phyloP scores from a whole-genome alignment of 768 basidiomycete genomes.

The Hygrocybe coccinea region DNA sequence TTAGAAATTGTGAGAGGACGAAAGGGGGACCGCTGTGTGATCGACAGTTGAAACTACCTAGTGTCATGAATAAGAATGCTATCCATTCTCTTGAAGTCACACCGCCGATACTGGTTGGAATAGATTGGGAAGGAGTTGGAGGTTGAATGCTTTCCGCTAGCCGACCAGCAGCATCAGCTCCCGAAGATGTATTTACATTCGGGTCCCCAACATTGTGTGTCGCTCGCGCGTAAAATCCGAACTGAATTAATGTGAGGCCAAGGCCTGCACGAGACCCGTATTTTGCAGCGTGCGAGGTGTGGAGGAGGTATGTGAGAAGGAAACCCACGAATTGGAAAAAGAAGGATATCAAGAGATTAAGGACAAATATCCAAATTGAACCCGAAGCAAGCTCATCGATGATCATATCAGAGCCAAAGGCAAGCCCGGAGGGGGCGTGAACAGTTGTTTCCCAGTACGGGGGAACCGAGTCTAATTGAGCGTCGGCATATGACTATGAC shows the following conservation, averaged over 20 bases:
- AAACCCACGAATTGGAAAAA: slow-evolving; percentile 98
- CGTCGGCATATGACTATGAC: slow-evolving; percentile 74
- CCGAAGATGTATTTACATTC: no score
- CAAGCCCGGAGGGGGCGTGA: slow-evolving; percentile 62
- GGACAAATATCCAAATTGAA: slow-evolving; percentile 63
- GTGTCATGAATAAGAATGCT: slow-evolving; percentile 85
- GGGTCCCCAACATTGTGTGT: slow-evolving; percentile 25
- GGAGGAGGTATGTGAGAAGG: slow-evolving; percentile 87
- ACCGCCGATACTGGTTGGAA: slow-evolving; percentile 23
- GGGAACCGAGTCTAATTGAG: slow-evolving; percentile 85
- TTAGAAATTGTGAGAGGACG: slow-evolving; percentile 2
- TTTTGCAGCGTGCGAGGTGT: slow-evolving; percentile 88
- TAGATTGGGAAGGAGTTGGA: slow-evolving; percentile 11
- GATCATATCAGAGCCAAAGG: slow-evolving; percentile 56
- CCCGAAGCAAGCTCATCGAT: slow-evolving; percentile 91
- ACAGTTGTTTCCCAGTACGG: slow-evolving; percentile 97
- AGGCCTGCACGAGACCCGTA: slow-evolving; percentile 91
- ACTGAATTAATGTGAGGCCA: slow-evolving; percentile 93
- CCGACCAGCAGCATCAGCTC: background rate
- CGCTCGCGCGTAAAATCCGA: slow-evolving; percentile 69
- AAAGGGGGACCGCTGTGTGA: background rate
- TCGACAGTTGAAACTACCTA: slow-evolving; percentile 48
- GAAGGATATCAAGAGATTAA: slow-evolving; percentile 81
- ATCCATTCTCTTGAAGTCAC: slow-evolving; percentile 77
- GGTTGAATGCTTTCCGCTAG: background rate